A percentile compares a stretch with the other conserved stretches of the same genome.
Evolutionary conservation across 495 filamentous ascomycete genomes (phyloP).

Genomic region (Hypomontagnella monticulosa): DNA sequence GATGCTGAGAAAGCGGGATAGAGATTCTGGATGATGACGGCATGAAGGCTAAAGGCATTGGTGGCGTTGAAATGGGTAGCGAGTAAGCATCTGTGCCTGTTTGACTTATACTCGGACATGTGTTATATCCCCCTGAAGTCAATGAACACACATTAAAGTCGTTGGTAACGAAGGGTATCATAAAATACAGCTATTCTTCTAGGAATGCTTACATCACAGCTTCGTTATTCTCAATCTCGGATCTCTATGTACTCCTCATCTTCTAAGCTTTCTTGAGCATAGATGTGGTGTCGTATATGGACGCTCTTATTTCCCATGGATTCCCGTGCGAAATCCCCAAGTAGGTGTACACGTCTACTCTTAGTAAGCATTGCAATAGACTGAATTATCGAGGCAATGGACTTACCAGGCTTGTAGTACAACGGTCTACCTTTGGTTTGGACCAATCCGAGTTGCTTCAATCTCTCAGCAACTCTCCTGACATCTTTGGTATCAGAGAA

Average conservation of each 20-base stretch:
- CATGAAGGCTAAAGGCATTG: constrained; percentile 26
- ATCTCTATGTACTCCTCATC: neutral
- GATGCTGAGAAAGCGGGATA: neutral
- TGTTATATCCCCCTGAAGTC: constrained; percentile 7
- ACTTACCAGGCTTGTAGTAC: constrained; percentile 78
- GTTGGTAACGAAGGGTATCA: constrained; percentile 27
- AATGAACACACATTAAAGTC: constrained; percentile 12
- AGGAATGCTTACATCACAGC: neutral
- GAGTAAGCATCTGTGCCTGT: constrained; percentile 29
- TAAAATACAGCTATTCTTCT: constrained; percentile 26
- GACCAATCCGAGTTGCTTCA: constrained; percentile 69
- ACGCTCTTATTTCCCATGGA: constrained; percentile 72
- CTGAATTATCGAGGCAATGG: neutral
- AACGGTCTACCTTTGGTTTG: constrained; percentile 60
- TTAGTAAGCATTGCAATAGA: constrained; percentile 13
- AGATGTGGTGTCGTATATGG: constrained; percentile 59
- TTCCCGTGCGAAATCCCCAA: constrained; percentile 74
- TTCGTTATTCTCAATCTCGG: neutral
- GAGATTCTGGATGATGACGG: neutral
- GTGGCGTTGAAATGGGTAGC: constrained; percentile 33
- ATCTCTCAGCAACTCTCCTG: constrained; percentile 66
- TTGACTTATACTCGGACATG: constrained; percentile 17
- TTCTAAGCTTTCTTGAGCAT: constrained; percentile 40
- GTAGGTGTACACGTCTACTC: constrained; percentile 75
- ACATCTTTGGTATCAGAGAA: constrained; percentile 75